A percentile compares a stretch with the other conserved stretches of the same genome.
These are phyloP conservation scores for Penicillium canescens DNA, from an alignment of 495 filamentous ascomycete genomes.

Conservation along the genomic window DNA sequence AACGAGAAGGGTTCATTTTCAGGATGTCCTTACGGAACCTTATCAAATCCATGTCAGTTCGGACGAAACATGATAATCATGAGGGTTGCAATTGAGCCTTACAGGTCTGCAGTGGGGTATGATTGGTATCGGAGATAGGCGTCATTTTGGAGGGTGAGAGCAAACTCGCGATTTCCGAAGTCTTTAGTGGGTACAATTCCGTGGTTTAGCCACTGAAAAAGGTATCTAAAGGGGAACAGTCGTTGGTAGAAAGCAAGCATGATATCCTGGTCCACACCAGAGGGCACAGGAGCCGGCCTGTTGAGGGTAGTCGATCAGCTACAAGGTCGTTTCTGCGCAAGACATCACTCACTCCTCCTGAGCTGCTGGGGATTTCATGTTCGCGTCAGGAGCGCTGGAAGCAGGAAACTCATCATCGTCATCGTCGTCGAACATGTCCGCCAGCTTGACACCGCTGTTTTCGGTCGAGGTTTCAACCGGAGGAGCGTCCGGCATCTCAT, in stretches of 20 bases:
- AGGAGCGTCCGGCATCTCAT: constrained; percentile 43
- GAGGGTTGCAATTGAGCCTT: constrained; percentile 28
- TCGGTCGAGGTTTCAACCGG: constrained; percentile 16
- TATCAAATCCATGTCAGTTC: constrained; percentile 4
- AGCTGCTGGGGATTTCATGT: constrained; percentile 43
- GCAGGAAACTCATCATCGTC: constrained; percentile 77
- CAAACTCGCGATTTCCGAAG: constrained; percentile 92
- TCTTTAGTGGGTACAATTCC: constrained; percentile 80
- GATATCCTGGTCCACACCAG: constrained; percentile 70
- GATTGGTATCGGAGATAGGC: constrained; percentile 92
- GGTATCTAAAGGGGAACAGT: constrained; percentile 89
- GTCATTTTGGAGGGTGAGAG: constrained; percentile 86
- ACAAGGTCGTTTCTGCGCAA: background rate
- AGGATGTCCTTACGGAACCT: constrained; percentile 92
- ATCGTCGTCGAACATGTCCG: constrained; percentile 77
- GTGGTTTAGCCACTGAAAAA: constrained; percentile 99
- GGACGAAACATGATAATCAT: background rate
- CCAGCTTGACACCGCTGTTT: constrained; percentile 63
- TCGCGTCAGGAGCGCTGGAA: constrained; percentile 49
- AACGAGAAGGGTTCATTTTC: constrained; percentile 81
- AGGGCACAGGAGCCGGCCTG: constrained; percentile 29
- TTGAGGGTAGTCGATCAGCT: background rate
- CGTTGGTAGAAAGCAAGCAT: constrained; percentile 94
- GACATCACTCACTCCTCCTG: constrained; percentile 37
- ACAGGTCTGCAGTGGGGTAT: constrained; percentile 83